phyloP scores from a whole-genome alignment of 148 eudicot genomes.

The Silene latifolia region DNA sequence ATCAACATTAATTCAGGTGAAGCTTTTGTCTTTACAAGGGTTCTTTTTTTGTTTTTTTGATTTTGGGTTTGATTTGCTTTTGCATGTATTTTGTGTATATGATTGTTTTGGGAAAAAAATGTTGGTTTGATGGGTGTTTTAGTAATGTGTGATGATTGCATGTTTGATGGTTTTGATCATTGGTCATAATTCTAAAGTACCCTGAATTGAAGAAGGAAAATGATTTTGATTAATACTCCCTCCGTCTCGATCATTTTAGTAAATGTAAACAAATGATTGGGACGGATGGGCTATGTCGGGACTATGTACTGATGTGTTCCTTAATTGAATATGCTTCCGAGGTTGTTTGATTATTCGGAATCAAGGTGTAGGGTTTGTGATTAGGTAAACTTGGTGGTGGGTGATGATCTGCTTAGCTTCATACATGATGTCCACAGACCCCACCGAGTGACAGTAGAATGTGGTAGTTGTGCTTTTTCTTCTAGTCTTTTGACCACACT shows the following conservation, averaged over 20 bases:
- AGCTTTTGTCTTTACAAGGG: background rate
- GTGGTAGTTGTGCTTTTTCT: background rate
- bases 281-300: background rate
- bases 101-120: slow-evolving; percentile 12
- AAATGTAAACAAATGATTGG: too few relatives aligned
- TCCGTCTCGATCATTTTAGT: too few relatives aligned
- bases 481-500: background rate
- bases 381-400: background rate
- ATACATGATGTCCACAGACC: background rate
- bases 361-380: slow-evolving; percentile 1
- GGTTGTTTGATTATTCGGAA: background rate
- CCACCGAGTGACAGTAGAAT: background rate
- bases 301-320: background rate
- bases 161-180: slow-evolving; percentile 19
- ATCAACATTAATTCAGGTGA: slow-evolving; percentile 13
- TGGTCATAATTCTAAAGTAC: background rate
- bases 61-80: slow-evolving; percentile 17
- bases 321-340: background rate
- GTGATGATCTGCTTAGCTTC: background rate
- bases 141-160: slow-evolving; percentile 22
- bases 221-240: background rate
- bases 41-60: background rate
- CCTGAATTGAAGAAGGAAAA: slow-evolving; percentile 4
- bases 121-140: slow-evolving; percentile 21
- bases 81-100: slow-evolving; percentile 23